Base-by-base conservation (phyloP, 345 rosid species). In the Acer negundo region DNA sequence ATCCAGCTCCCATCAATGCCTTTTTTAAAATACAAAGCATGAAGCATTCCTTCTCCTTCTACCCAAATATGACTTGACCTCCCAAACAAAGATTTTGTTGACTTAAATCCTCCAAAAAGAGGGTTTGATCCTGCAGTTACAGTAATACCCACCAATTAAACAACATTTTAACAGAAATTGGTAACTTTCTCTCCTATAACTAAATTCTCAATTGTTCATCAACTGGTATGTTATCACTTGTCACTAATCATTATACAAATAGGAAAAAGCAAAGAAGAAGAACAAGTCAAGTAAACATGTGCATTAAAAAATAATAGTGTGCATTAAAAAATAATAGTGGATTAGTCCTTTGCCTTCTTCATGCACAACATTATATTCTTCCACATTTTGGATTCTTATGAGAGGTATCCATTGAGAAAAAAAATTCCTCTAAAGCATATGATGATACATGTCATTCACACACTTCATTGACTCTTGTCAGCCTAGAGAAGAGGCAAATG, bases 21-120 rank as follows among this genome's bases (percentile, higher is more conserved):
- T 61, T 84, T 87, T 22, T 69, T 26, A 6, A 87, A 86, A 76
- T 88, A 86, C 49, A 90, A 38, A 64, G 80, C 90, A 78, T 87
- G 94, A 62, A 87, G 79, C 90, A 90, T 88, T 62, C 92, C 92
- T 83, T 90, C 92, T 65, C 92, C 92, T 86, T 87, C 92, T 0
- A 88, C 66, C 94, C 89, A 87, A 0, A 78, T 67, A 35, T 82
- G 79, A 70, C 74, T 87, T 40, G 92, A 80, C 40, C 65, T 78
- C 24, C 90, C 92, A 12, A 88, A 88, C 44, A 84, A 12, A 0
- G 92, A 89, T 7, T 12, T 72, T 10, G 87, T 72, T 3, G 86
- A 82, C 49, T 81, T 87, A 23, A 87, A 67, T 31, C 88, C 89
- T 40, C 90, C 91, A 62, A 84, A 87, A 3, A 84, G 68, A 7